phyloP scores from a whole-genome alignment of 352 stramenopile species.

The Aphanomyces stellatus region DNA sequence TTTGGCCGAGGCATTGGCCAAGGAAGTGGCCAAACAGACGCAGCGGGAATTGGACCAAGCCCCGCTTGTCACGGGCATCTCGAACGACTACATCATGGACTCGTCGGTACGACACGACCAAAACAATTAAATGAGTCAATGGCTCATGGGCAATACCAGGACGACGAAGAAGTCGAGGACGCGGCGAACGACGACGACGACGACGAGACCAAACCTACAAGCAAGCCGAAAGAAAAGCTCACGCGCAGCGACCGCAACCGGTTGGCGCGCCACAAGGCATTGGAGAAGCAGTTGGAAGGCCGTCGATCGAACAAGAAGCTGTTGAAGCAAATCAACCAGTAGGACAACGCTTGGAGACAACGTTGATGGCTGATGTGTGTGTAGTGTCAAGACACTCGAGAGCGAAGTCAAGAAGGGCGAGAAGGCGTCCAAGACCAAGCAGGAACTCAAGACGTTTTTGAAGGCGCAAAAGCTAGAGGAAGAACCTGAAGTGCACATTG shows the following conservation, averaged over 20 bases:
- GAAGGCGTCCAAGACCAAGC: slow-evolving; percentile 49
- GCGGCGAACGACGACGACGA: slow-evolving; percentile 29
- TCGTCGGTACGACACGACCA: slow-evolving; percentile 25
- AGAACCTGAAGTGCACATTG: slow-evolving; percentile 60
- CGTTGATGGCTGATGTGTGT: neutral
- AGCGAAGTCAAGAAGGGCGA: slow-evolving; percentile 31
- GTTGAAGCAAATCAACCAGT: slow-evolving; percentile 83
- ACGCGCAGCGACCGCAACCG: slow-evolving; percentile 73
- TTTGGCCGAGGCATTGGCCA: slow-evolving; percentile 54
- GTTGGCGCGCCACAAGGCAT: slow-evolving; percentile 64
- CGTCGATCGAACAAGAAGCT: slow-evolving; percentile 45
- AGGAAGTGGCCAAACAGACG: slow-evolving; percentile 59
- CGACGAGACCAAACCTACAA: slow-evolving; percentile 4
- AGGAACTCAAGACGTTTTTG: slow-evolving; percentile 68
- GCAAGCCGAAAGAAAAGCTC: slow-evolving; percentile 46
- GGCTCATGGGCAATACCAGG: slow-evolving; percentile 22
- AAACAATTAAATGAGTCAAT: neutral
- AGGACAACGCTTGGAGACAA: slow-evolving; percentile 21
- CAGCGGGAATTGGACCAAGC: slow-evolving; percentile 36
- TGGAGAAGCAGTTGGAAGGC: slow-evolving; percentile 57
- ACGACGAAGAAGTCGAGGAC: slow-evolving; percentile 32
- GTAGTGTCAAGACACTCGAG: slow-evolving; percentile 14
- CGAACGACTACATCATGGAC: slow-evolving; percentile 65
- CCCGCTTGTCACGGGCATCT: slow-evolving; percentile 48
- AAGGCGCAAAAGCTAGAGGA: slow-evolving; percentile 67